Base-by-base conservation (phyloP, 2,329 filamentous ascomycete species). In the Phialemonium atrogriseum region DNA sequence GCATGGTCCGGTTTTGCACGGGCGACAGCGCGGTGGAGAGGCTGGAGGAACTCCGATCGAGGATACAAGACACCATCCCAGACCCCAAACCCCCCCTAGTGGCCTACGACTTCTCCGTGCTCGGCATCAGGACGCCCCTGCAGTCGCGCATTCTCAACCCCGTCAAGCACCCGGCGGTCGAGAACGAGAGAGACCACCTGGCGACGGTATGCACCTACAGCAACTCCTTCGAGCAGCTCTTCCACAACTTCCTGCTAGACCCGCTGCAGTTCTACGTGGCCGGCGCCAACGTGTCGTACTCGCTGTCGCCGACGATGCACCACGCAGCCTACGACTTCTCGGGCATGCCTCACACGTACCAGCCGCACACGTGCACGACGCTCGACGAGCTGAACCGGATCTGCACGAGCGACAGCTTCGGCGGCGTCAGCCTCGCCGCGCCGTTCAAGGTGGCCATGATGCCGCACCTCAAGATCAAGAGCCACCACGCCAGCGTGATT, bases 401-500 rank as follows among this genome's bases (percentile, higher is more conserved):
- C 15, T 71, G 75, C 23, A 60, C 66, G 29, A 67, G 75, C 38
- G 62, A 70, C 2, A 63, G 72, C 21, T 85, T 84, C 49, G 80
- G 80, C 11, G 81, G 81, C 14, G 73, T 77, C 9, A 76, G 73
- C 30, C 67, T 85, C 30, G 73, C 74, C 11, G 69, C 80, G 13
- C 80, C 81, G 4, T 84, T 79, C 60, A 84, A 84, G 49, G 73
- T 80, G 3, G 70, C 77, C 44, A 72, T 82, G 16, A 73, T 83
- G 40, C 66, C 71, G 5, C 66, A 74, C 12, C 66, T 82, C 22
- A 70, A 79, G 44, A 70, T 76, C 10, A 68, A 81, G 45, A 83
- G 77, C 38, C 66, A 71, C 24, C 79, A 84, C 44, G 80, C 80
- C 3, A 69, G 70, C 32, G 78, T 77, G 7, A 83, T 85, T 38